A percentile compares a stretch with the other conserved stretches of the same genome.
Evolutionary conservation across 2,329 filamentous ascomycete genomes (phyloP).

Genomic region (Penicillium rolfsii): DNA sequence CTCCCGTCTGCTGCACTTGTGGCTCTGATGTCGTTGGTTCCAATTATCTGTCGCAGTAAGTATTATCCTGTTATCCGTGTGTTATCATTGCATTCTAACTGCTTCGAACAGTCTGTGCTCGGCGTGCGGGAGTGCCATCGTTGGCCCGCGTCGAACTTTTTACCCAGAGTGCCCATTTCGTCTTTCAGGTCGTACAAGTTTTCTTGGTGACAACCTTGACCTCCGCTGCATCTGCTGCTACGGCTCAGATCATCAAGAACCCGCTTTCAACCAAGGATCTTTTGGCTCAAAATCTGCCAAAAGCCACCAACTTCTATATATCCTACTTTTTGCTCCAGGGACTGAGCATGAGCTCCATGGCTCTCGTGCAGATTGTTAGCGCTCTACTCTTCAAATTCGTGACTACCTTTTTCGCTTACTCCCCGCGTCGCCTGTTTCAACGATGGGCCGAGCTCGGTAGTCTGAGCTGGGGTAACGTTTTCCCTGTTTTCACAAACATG

Average conservation of each 20-base stretch:
- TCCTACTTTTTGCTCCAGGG: conserved; percentile 95
- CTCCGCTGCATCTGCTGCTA: conserved; percentile 75
- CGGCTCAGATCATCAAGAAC: conserved; percentile 65
- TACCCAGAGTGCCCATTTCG: conserved; percentile 87
- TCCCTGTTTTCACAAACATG: conserved; percentile 79
- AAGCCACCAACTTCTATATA: conserved; percentile 91
- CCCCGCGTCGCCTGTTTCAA: conserved; percentile 74
- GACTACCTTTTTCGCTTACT: conserved; percentile 69
- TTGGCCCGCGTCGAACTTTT: conserved; percentile 80
- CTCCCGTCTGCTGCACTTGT: conserved; percentile 78
- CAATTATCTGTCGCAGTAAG: conserved; percentile 75
- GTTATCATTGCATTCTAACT: background rate
- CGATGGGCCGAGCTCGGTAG: conserved; percentile 73
- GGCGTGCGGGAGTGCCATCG: conserved; percentile 77
- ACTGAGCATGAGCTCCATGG: conserved; percentile 71
- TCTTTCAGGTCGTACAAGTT: conserved; percentile 74
- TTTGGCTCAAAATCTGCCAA: conserved; percentile 75
- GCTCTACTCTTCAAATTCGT: conserved; percentile 73
- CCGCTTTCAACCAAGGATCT: conserved; percentile 67
- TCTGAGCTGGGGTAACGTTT: conserved; percentile 82
- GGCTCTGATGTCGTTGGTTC: conserved; percentile 83
- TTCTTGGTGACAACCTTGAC: conserved; percentile 85
- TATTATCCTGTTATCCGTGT: conserved; percentile 16
- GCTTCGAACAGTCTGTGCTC: conserved; percentile 66
- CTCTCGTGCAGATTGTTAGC: conserved; percentile 73